These are phyloP conservation scores for Sporothrix schenckii DNA, from an alignment of 2,329 filamentous ascomycete genomes.

Conservation along the genomic window DNA sequence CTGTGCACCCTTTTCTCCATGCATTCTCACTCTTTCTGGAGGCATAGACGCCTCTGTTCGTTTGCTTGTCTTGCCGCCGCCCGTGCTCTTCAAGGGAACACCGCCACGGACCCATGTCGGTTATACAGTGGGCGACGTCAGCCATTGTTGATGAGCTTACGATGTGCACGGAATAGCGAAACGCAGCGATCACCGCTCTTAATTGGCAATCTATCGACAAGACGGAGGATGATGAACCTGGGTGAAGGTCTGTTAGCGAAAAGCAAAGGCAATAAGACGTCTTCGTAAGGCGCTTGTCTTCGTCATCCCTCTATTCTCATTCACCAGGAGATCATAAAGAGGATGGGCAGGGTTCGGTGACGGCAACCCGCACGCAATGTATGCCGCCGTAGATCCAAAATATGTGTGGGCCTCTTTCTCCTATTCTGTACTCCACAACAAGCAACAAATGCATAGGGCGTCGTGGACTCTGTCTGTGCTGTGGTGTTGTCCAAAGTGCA, in stretches of 20 bases:
- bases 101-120: not conserved
- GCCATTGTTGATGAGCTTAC: slow-evolving; percentile 19
- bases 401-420: slow-evolving; percentile 1
- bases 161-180: not conserved
- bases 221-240: slow-evolving; percentile 17
- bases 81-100: not conserved
- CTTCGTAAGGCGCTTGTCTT: not conserved
- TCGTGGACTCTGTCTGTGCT: not conserved
- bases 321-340: not conserved
- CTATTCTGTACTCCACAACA: too few relatives aligned
- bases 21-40: not conserved
- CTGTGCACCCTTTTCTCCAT: not conserved
- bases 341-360: slow-evolving; percentile 15
- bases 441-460: too few relatives aligned
- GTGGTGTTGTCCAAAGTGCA: not conserved
- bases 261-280: not conserved
- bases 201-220: slow-evolving; percentile 20
- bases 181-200: not conserved
- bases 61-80: not conserved
- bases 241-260: slow-evolving; percentile 4
- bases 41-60: not conserved
- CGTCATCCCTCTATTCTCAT: not conserved
- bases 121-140: slow-evolving; percentile 15
- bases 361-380: not conserved
- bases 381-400: slow-evolving; percentile 19